These are phyloP conservation scores for Tetrapisispora taiwanensis DNA, from an alignment of 805 yeast species.

Conservation along the genomic window DNA sequence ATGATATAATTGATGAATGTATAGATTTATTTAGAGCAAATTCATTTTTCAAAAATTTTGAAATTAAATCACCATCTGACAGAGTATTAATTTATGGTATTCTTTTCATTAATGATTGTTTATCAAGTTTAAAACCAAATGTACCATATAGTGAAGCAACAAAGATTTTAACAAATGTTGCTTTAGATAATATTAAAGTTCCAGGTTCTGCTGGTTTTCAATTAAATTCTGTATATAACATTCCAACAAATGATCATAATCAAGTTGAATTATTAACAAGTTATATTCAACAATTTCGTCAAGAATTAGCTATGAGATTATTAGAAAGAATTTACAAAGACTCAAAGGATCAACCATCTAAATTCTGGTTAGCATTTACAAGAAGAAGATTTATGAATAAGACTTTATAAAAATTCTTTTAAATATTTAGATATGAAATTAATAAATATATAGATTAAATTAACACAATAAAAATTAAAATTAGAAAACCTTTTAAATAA, in stretches of 20 bases:
- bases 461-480: neutral
- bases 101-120: slow-evolving; percentile 75
- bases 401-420: slow-evolving; percentile 13
- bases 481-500: neutral
- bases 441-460: neutral
- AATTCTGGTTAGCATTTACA: slow-evolving; percentile 92
- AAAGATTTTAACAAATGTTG: slow-evolving; percentile 65
- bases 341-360: slow-evolving; percentile 56
- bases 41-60: slow-evolving; percentile 93
- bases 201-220: slow-evolving; percentile 98
- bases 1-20: slow-evolving; percentile 87
- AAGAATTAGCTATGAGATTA: slow-evolving; percentile 78
- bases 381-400: slow-evolving; percentile 95
- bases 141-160: slow-evolving; percentile 50
- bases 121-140: slow-evolving; percentile 46
- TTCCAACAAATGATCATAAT: slow-evolving; percentile 60
- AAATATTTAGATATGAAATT: neutral
- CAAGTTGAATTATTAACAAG: slow-evolving; percentile 73
- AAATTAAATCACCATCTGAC: slow-evolving; percentile 92
- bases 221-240: slow-evolving; percentile 58
- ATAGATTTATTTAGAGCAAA: slow-evolving; percentile 91
- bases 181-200: slow-evolving; percentile 77
- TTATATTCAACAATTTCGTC: slow-evolving; percentile 88
- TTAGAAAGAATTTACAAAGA: slow-evolving; percentile 61
- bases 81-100: slow-evolving; percentile 90